Conservation (phyloP, 257 asterid genomes). For the Rhazya stricta region DNA sequence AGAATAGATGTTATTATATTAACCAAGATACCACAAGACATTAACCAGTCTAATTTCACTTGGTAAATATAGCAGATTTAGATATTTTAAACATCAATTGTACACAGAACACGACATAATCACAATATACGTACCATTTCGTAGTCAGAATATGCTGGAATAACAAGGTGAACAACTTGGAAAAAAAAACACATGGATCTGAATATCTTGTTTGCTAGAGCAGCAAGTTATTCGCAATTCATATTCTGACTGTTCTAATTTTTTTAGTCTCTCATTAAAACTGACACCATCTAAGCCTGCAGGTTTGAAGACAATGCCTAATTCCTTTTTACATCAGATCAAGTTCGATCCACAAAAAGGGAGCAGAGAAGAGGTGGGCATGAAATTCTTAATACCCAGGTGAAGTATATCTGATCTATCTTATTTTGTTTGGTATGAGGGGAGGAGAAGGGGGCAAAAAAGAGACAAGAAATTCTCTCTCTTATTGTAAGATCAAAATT, state of each 20-base stretch:
- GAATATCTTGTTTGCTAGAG: background rate
- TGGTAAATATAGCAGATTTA: background rate
- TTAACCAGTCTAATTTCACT: background rate
- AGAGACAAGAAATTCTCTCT: background rate
- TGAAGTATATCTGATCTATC: background rate
- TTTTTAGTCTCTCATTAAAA: background rate
- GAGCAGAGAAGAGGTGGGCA: background rate
- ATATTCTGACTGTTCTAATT: background rate
- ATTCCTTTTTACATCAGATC: background rate
- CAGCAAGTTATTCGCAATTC: background rate
- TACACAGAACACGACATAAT: background rate
- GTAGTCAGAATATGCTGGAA: background rate
- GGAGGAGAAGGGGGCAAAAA: background rate
- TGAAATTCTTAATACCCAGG: background rate
- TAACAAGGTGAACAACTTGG: background rate
- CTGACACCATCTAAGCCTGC: background rate
- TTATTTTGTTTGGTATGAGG: background rate
- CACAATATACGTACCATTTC: background rate
- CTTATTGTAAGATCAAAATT: background rate
- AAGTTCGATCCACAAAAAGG: background rate
- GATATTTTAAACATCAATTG: background rate
- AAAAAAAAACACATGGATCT: background rate
- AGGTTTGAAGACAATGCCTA: background rate
- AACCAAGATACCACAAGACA: slow-evolving; percentile 1
- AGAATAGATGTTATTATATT: slow-evolving; percentile 6